Percentiles rank a stretch among this genome's conserved stretches.
Conservation (phyloP, 495 filamentous ascomycete species). For the Lasiosphaeris hirsuta region DNA sequence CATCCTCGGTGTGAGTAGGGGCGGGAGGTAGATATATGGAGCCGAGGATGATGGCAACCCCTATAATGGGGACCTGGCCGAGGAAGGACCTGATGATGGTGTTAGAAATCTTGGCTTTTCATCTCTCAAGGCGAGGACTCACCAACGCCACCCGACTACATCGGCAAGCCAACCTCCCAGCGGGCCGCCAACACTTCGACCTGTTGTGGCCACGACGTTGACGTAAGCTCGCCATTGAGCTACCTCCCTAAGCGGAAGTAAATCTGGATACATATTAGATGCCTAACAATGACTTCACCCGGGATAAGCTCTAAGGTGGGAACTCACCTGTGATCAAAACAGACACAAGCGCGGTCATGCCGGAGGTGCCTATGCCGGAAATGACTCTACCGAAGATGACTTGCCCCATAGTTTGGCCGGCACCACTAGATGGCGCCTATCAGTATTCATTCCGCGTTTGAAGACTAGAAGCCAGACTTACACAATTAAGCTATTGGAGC, state of each 20-base stretch:
- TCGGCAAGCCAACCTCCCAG: slow-evolving; percentile 63
- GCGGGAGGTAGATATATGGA: slow-evolving; percentile 41
- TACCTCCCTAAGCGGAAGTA: slow-evolving; percentile 64
- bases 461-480: slow-evolving; percentile 19
- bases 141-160: slow-evolving; percentile 67
- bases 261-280: slow-evolving; percentile 34
- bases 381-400: slow-evolving; percentile 57
- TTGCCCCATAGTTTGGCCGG: slow-evolving; percentile 48
- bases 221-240: slow-evolving; percentile 64
- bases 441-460: background rate
- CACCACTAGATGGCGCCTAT: slow-evolving; percentile 37
- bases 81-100: slow-evolving; percentile 54
- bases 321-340: slow-evolving; percentile 58
- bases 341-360: slow-evolving; percentile 53
- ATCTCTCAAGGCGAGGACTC: slow-evolving; percentile 7
- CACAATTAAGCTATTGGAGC: slow-evolving; percentile 34
- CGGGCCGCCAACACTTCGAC: slow-evolving; percentile 62
- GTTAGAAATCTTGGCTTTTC: background rate
- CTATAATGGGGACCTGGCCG: slow-evolving; percentile 54
- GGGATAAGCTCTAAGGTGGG: background rate
- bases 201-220: slow-evolving; percentile 61
- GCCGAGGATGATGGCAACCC: slow-evolving; percentile 50
- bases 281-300: no score
- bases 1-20: background rate
- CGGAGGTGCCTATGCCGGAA: slow-evolving; percentile 58